Percentiles rank a stretch among this genome's conserved stretches.
Conservation (phyloP, 2,329 filamentous ascomycete species). For the Chaetomiaceae sp. region DNA sequence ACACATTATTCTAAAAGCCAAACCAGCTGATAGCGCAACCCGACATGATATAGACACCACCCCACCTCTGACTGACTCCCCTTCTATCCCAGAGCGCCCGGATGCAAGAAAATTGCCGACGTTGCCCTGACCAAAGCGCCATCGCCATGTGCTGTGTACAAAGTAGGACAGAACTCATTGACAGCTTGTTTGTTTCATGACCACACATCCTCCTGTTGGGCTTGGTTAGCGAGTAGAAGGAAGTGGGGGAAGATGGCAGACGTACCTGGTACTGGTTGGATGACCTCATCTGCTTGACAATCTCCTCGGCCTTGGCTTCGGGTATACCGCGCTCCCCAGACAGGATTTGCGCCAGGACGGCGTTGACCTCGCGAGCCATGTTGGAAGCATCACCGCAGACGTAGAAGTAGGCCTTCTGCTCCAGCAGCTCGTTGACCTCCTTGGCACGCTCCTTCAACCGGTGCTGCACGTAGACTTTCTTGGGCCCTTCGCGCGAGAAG, state of each 20-base stretch:
- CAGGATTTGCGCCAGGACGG: slow-evolving; percentile 81
- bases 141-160: slow-evolving; percentile 10
- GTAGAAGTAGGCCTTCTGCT: slow-evolving; percentile 90
- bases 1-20: slow-evolving; percentile 8
- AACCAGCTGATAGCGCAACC: slow-evolving; percentile 1
- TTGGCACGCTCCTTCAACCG: slow-evolving; percentile 76
- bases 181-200: slow-evolving; percentile 42
- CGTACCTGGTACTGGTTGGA: slow-evolving; percentile 91
- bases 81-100: slow-evolving; percentile 15
- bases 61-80: background rate
- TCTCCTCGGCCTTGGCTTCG: slow-evolving; percentile 85
- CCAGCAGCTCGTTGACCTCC: slow-evolving; percentile 81
- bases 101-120: slow-evolving; percentile 13
- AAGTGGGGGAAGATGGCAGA: slow-evolving; percentile 18
- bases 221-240: slow-evolving; percentile 29
- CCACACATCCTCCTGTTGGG: slow-evolving; percentile 64
- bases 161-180: background rate
- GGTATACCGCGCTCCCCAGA: slow-evolving; percentile 76
- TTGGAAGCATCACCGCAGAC: slow-evolving; percentile 97
- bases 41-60: slow-evolving; percentile 4
- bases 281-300: slow-evolving; percentile 94
- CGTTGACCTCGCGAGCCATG: slow-evolving; percentile 92
- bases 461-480: slow-evolving; percentile 98
- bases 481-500: slow-evolving; percentile 80
- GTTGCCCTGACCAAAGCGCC: slow-evolving; percentile 9